Evolutionary conservation across 352 stramenopile species (phyloP).

Genomic region (Globisporangium acanthophoron): DNA sequence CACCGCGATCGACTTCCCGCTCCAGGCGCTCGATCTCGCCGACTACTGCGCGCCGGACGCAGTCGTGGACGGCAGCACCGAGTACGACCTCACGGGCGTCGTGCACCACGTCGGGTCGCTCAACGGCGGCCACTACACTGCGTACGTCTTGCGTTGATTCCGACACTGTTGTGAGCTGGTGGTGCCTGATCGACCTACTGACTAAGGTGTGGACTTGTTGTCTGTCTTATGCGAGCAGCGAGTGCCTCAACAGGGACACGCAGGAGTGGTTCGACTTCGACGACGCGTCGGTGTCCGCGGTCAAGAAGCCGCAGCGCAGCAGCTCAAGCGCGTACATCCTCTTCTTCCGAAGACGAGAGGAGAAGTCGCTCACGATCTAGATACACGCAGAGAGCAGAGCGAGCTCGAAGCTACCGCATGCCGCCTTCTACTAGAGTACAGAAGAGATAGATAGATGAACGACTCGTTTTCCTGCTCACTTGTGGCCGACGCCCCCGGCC

Average conservation of each 20-base stretch:
- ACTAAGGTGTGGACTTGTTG: background rate
- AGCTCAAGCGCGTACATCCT: constrained; percentile 77
- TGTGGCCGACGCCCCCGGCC: too few relatives aligned
- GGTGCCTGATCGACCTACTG: too few relatives aligned
- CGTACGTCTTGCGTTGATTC: constrained; percentile 34
- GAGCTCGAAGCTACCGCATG: background rate
- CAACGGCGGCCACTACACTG: constrained; percentile 82
- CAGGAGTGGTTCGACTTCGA: constrained; percentile 83
- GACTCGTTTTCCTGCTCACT: too few relatives aligned
- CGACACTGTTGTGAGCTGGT: too few relatives aligned
- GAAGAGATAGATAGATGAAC: constrained; percentile 10
- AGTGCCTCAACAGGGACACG: constrained; percentile 63
- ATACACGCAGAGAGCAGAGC: background rate
- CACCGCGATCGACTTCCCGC: constrained; percentile 56
- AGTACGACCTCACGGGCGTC: constrained; percentile 77
- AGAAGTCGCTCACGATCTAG: constrained; percentile 63
- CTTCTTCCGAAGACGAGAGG: constrained; percentile 60
- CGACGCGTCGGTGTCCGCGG: constrained; percentile 51
- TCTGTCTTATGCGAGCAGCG: constrained; percentile 20
- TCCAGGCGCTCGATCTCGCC: constrained; percentile 49
- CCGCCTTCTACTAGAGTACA: too few relatives aligned
- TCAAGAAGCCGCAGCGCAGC: constrained; percentile 59
- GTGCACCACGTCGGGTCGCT: constrained; percentile 77
- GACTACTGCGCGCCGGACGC: constrained; percentile 66
- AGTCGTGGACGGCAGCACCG: constrained; percentile 56